phyloP scores from a whole-genome alignment of 2,329 filamentous ascomycete species.

The Parascedosporium putredinis region DNA sequence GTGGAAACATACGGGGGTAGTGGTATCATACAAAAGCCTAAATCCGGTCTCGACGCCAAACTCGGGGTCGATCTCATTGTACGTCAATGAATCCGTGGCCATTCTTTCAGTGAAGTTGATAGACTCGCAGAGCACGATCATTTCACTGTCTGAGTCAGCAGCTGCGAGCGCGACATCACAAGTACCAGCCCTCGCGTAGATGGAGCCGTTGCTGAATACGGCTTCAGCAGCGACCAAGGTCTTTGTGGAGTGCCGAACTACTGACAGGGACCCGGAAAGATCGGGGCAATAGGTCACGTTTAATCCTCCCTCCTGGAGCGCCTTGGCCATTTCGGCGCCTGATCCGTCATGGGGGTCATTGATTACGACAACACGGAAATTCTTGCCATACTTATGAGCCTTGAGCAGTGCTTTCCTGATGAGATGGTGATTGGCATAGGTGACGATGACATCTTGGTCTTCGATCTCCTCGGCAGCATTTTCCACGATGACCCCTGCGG shows the following conservation, averaged over 20 bases:
- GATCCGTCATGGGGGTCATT: conserved; percentile 53
- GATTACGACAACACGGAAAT: conserved; percentile 75
- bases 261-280: conserved; percentile 64
- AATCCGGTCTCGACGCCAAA: conserved; percentile 47
- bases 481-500: conserved; percentile 74
- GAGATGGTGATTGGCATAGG: conserved; percentile 76
- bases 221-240: conserved; percentile 85
- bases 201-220: conserved; percentile 87
- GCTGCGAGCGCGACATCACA: conserved; percentile 79
- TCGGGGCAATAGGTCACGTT: conserved; percentile 71
- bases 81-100: conserved; percentile 81
- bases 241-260: conserved; percentile 56
- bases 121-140: conserved; percentile 85
- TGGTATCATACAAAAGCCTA: conserved; percentile 81
- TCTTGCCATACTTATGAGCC: conserved; percentile 59
- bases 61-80: conserved; percentile 81
- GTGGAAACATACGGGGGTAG: conserved; percentile 78
- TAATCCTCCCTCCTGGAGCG: conserved; percentile 57
- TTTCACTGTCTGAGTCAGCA: conserved; percentile 62
- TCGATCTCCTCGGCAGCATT: conserved; percentile 66
- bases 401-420: conserved; percentile 72
- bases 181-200: conserved; percentile 82
- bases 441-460: conserved; percentile 72
- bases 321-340: conserved; percentile 53
- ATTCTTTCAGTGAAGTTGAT: conserved; percentile 87